Base-by-base conservation (phyloP, 495 filamentous ascomycete species). In the Penicillium antarcticum region DNA sequence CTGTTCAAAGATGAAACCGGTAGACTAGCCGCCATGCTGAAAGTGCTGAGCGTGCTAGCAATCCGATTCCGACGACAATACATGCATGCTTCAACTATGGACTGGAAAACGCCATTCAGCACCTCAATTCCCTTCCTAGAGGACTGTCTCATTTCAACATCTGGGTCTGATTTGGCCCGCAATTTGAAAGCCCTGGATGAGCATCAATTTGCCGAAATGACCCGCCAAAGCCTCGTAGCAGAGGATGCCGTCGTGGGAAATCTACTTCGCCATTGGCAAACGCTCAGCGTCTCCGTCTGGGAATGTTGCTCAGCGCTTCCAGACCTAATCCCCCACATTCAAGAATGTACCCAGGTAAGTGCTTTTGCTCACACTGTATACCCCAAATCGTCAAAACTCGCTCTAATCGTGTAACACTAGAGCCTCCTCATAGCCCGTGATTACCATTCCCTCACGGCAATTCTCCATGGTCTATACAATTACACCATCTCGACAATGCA, bases 271-370 rank as follows among this genome's bases (percentile, higher is more conserved):
- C 51, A 65, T 33, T 76, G 73, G 73, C 57, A 66, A 13, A 26
- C 42, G 33, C 53, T 74, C 10, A 67, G 60, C 21, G 57, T 63
- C 11, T 60, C 65, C 0, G 67, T 71, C 1, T 72, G 70, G 70
- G 73, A 76, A 47, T 73, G 68, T 42, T 76, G 73, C 38, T 64
- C 55, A 0, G 70, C 65, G n/a, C 47, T 74, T 13, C 71, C 71
- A 14, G 66, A 71, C 4, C 16, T 61, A 26, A 59, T 69, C 9
- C 51, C 45, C 18, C 64, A 55, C 39, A 56, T 76, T 5, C 66
- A 68, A 54, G 70, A 73, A 32, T 67, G 68, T 41, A 50, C 68
- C 26, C 53, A 71, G 52, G 73, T 72, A 21, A 57, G 63, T 37
- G 9, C 33, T 19, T 18, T 10, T 39, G 26, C 31, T 16, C 12